Evolutionary conservation across 345 rosid species (phyloP), one percentile per base, ranked within the genome.

Genomic region (Melaleuca alternifolia): DNA sequence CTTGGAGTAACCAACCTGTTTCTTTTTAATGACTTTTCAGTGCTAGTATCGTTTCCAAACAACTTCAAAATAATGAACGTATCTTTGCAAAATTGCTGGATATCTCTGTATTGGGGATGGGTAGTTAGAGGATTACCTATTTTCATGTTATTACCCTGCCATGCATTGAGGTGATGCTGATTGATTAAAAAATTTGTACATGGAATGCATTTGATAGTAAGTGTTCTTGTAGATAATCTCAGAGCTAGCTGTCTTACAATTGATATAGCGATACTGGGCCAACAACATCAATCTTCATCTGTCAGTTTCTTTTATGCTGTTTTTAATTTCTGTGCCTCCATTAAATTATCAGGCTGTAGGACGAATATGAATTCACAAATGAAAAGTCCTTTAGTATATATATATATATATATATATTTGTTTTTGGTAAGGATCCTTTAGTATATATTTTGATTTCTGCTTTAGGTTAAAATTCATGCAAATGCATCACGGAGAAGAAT

Each of bases 401-500:
- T n/a, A n/a, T n/a, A n/a, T n/a, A n/a, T n/a, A n/a, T n/a, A n/a
- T n/a, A n/a, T n/a, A n/a, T n/a, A n/a, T n/a, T n/a, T n/a, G n/a
- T n/a, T n/a, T n/a, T n/a, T n/a, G n/a, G n/a, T n/a, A n/a, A n/a
- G n/a, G n/a, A n/a, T n/a, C n/a, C n/a, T n/a, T n/a, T n/a, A n/a
- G n/a, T n/a, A 44, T 26, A n/a, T 21, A 24, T 28, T 71, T 85
- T 84, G 56, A 10, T 85, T 51, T 79, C 76, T 85, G 75, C 59
- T 85, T 37, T 84, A 94, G 98, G 94, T 93, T 61, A 94, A 93
- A 87, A 90, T 96, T 84, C 93, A 90, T 85, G 95, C 95, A 87
- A 94, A 89, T 88, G 90, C 95, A 77, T 90, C 96, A 51, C 91
- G 96, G 90, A 91, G 94, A 86, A 71, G 92, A 87, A 90, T 94